These are phyloP conservation scores for Fragaria iinumae DNA, from an alignment of 306 rosid genomes.

Conservation along the genomic window DNA sequence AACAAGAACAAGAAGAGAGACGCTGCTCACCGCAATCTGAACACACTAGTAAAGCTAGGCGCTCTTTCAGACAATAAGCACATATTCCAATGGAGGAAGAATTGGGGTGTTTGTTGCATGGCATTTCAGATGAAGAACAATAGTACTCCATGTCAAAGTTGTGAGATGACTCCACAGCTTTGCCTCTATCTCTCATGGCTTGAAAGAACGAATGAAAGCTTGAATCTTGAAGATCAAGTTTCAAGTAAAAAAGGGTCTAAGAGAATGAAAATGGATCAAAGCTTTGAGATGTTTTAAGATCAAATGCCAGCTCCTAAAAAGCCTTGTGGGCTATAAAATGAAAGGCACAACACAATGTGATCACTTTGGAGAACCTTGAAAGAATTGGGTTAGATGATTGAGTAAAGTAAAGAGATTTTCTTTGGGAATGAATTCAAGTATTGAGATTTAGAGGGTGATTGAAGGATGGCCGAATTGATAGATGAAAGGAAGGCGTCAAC, in stretches of 20 bases:
- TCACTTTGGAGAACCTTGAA: neutral
- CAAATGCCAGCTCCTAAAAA: neutral
- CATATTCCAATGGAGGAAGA: constrained; percentile 83
- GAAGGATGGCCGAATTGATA: constrained; percentile 24
- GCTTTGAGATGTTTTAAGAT: constrained; percentile 3
- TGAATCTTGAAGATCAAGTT: constrained; percentile 17
- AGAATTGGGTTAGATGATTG: constrained; percentile 9
- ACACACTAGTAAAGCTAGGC: constrained; percentile 74
- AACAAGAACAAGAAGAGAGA: constrained; percentile 94
- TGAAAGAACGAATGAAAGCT: neutral
- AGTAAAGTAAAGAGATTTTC: neutral
- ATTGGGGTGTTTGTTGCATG: constrained; percentile 81
- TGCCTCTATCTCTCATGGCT: constrained; percentile 77
- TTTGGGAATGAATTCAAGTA: constrained; percentile 34
- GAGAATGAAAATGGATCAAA: neutral
- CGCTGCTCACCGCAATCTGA: constrained; percentile 99
- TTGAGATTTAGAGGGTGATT: constrained; percentile 29
- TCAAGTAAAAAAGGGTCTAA: neutral
- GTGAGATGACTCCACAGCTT: constrained; percentile 44
- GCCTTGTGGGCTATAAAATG: constrained; percentile 4
- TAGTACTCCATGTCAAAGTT: constrained; percentile 64
- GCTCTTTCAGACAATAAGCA: constrained; percentile 82
- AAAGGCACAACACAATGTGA: constrained; percentile 4
- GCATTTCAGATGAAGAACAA: constrained; percentile 65
- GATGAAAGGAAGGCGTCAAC: constrained; percentile 56